Percentiles rank a stretch among this genome's conserved stretches.
Evolutionary conservation across 495 filamentous ascomycete species (phyloP).

Genomic region (Hamigera avellanea): DNA sequence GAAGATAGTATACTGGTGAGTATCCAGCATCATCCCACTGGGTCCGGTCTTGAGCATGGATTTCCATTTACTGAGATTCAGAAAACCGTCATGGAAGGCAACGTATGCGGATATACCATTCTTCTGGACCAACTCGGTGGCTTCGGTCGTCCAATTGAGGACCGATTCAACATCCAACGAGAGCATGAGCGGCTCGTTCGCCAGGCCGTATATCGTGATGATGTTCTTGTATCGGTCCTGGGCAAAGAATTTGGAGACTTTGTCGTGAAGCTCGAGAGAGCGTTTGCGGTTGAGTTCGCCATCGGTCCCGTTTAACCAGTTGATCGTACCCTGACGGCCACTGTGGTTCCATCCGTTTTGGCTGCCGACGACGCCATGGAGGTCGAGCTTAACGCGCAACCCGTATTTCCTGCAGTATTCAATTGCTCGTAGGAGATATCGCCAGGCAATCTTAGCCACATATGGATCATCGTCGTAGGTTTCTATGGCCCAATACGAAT

Average conservation of each 20-base stretch:
- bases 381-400: slow-evolving; percentile 84
- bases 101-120: slow-evolving; percentile 58
- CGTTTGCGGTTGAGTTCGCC: slow-evolving; percentile 52
- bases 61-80: slow-evolving; percentile 72
- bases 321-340: slow-evolving; percentile 57
- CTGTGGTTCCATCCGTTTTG: slow-evolving; percentile 91
- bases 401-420: slow-evolving; percentile 93
- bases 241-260: slow-evolving; percentile 72
- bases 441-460: slow-evolving; percentile 76
- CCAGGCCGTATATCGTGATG: slow-evolving; percentile 73
- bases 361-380: slow-evolving; percentile 75
- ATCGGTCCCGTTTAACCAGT: slow-evolving; percentile 69
- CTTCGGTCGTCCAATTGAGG: slow-evolving; percentile 56
- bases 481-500: slow-evolving; percentile 87
- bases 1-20: slow-evolving; percentile 90
- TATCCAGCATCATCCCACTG: slow-evolving; percentile 61
- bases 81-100: slow-evolving; percentile 75
- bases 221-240: slow-evolving; percentile 79
- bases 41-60: slow-evolving; percentile 45
- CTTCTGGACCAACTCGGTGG: slow-evolving; percentile 50
- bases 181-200: slow-evolving; percentile 79
- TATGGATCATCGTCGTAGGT: slow-evolving; percentile 84
- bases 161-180: slow-evolving; percentile 45
- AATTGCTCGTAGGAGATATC: slow-evolving; percentile 85
- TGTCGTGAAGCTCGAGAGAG: slow-evolving; percentile 71